phyloP scores from a whole-genome alignment of 2,329 filamentous ascomycete species.

The Penicillium sumatraense region DNA sequence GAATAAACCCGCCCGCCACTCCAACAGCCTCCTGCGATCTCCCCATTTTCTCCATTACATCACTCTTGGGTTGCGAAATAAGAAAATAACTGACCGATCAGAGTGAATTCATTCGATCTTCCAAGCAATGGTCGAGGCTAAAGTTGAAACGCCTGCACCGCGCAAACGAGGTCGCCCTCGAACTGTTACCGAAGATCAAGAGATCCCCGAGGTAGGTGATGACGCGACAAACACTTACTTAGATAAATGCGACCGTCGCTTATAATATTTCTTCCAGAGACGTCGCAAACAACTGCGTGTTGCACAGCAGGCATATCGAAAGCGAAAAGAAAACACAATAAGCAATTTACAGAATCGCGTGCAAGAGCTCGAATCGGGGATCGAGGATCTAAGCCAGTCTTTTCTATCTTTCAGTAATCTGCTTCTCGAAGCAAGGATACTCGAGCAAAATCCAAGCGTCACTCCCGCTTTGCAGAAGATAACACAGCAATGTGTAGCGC shows the following conservation, averaged over 20 bases:
- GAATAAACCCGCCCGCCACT: conserved; percentile 4
- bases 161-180: conserved; percentile 32
- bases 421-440: conserved; percentile 23
- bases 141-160: conserved; percentile 13
- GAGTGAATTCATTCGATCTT: not conserved
- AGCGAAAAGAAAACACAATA: conserved; percentile 31
- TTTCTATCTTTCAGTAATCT: conserved; percentile 33
- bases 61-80: not conserved
- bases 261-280: conserved; percentile 22
- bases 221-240: not conserved
- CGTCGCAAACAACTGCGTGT: conserved; percentile 32
- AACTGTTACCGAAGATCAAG: conserved; percentile 22
- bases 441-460: conserved; percentile 21
- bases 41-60: conserved; percentile 6
- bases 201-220: conserved; percentile 28
- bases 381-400: conserved; percentile 29
- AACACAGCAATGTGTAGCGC: conserved; percentile 28
- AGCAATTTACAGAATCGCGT: conserved; percentile 28
- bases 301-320: conserved; percentile 32
- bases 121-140: conserved; percentile 12
- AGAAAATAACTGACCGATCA: not conserved
- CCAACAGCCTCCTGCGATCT: not conserved
- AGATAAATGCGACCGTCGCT: conserved; percentile 2
- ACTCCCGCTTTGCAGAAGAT: conserved; percentile 27
- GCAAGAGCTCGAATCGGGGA: conserved; percentile 27